Evolutionary conservation across 2,329 filamentous ascomycete genomes (phyloP).

Genomic region (Teratosphaeria viscida): DNA sequence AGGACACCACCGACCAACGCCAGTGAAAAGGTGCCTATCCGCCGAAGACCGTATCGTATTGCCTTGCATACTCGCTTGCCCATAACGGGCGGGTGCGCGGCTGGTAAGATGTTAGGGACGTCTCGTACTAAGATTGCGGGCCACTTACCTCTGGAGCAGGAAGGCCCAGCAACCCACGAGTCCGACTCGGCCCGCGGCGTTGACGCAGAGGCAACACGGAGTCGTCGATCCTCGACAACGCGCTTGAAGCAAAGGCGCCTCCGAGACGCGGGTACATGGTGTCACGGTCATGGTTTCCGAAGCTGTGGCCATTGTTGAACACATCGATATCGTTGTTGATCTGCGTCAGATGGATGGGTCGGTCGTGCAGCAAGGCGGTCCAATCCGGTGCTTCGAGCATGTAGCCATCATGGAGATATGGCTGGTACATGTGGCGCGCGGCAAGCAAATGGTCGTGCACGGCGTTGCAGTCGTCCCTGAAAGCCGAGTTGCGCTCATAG

Average conservation of each 20-base stretch:
- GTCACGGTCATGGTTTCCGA: neutral
- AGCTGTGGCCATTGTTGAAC: neutral
- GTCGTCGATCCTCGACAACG: neutral
- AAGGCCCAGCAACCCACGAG: neutral
- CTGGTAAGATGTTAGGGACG: neutral
- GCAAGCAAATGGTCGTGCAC: constrained; percentile 1
- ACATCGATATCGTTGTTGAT: neutral
- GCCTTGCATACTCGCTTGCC: neutral
- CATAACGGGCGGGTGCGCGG: neutral
- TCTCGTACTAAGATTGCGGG: neutral
- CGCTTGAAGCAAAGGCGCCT: neutral
- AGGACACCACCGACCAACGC: neutral
- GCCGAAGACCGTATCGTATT: neutral
- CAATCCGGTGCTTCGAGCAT: neutral
- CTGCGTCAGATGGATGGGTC: neutral
- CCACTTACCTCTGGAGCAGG: neutral
- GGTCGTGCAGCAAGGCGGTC: neutral
- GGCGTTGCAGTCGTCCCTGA: constrained; percentile 11
- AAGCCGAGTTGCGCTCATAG: constrained; percentile 7
- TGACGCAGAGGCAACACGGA: neutral
- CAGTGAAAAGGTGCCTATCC: neutral
- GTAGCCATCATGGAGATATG: neutral
- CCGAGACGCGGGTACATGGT: neutral
- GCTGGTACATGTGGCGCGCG: neutral
- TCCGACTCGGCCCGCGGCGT: neutral